phyloP scores from a whole-genome alignment of 2,329 filamentous ascomycete species.

The Dendrostoma leiphaemia region DNA sequence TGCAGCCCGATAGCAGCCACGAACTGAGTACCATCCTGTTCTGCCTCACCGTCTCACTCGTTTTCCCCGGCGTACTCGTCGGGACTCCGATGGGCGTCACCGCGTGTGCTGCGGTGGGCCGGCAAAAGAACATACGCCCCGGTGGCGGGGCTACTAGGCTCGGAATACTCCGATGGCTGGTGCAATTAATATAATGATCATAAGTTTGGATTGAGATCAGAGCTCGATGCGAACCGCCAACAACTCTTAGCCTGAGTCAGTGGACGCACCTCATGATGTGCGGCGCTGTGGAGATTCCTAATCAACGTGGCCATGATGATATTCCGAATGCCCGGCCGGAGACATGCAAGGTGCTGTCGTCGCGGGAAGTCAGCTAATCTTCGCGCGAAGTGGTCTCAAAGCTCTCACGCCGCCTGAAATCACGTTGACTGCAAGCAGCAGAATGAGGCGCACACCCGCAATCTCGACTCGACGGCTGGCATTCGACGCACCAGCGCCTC shows the following conservation, averaged over 20 bases:
- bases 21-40: slow-evolving; percentile 58
- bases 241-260: slow-evolving; percentile 36
- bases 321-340: slow-evolving; percentile 61
- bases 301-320: slow-evolving; percentile 63
- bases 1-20: slow-evolving; percentile 35
- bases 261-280: slow-evolving; percentile 68
- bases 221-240: too few species aligned
- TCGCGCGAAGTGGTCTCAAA: too few species aligned
- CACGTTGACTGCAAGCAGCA: too few species aligned
- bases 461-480: too few species aligned
- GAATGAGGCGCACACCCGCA: too few species aligned
- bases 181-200: too few species aligned
- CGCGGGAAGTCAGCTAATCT: slow-evolving; percentile 70
- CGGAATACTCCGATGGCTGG: too few species aligned
- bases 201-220: too few species aligned
- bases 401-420: too few species aligned
- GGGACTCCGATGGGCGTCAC: slow-evolving; percentile 52
- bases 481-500: too few species aligned
- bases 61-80: slow-evolving; percentile 54
- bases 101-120: slow-evolving; percentile 54
- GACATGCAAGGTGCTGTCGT: slow-evolving; percentile 64
- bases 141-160: slow-evolving; percentile 52
- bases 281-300: slow-evolving; percentile 66
- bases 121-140: slow-evolving; percentile 51
- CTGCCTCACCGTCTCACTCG: slow-evolving; percentile 58